Evolutionary conservation across 495 filamentous ascomycete species (phyloP).

Genomic region (Coniosporium apollinis): DNA sequence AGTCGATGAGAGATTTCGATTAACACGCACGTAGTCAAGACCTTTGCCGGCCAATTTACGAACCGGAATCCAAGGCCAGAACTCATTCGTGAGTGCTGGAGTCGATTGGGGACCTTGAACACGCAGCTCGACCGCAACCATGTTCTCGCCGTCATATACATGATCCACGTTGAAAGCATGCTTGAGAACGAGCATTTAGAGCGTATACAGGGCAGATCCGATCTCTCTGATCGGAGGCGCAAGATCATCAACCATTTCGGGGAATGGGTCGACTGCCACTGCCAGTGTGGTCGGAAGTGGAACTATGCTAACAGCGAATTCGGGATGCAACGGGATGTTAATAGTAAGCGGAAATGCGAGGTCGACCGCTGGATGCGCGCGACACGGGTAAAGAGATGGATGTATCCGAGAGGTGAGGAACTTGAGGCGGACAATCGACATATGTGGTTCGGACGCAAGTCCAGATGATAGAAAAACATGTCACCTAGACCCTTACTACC

Average conservation of each 20-base stretch:
- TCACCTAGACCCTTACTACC: too few species aligned
- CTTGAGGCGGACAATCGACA: conserved; percentile 1
- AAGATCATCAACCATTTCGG: neutral
- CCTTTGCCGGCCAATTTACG: conserved; percentile 1
- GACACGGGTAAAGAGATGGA: neutral
- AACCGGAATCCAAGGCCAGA: neutral
- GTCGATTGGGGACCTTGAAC: neutral
- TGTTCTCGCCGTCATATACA: conserved; percentile 2
- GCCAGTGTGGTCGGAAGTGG: conserved; percentile 3
- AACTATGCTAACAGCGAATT: conserved; percentile 1
- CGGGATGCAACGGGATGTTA: neutral
- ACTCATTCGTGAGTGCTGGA: conserved; percentile 1
- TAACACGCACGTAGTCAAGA: neutral
- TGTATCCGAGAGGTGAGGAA: neutral
- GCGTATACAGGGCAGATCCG: neutral
- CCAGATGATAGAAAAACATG: too few species aligned
- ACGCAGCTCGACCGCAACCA: neutral
- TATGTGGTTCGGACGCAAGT: conserved; percentile 2
- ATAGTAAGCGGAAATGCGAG: neutral
- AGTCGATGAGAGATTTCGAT: too few species aligned
- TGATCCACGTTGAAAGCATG: conserved; percentile 3
- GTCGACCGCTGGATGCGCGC: conserved; percentile 1
- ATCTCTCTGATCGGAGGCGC: neutral
- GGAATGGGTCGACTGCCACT: conserved; percentile 2
- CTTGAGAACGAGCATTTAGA: neutral